Percentiles rank a stretch among this genome's conserved stretches.
Evolutionary conservation across 2,329 filamentous ascomycete species (phyloP).

Genomic region (Sphaceloma murrayae): DNA sequence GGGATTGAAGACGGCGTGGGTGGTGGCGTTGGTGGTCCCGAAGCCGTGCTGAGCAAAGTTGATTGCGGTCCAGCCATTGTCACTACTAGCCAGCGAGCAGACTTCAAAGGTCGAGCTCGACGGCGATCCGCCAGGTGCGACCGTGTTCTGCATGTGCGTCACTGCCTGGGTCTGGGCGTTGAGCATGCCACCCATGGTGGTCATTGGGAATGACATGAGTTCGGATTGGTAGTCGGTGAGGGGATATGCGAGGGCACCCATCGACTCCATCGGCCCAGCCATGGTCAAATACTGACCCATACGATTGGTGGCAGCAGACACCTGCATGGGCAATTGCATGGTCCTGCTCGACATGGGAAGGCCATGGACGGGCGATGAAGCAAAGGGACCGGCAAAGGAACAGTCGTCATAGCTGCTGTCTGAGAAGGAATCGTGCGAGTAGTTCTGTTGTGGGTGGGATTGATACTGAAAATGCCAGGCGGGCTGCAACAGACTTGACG

Average conservation of each 20-base stretch:
- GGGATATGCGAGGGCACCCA: slow-evolving; percentile 35
- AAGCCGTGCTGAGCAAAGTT: slow-evolving; percentile 44
- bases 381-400: slow-evolving; percentile 34
- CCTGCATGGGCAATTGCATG: slow-evolving; percentile 27
- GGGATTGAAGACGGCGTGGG: slow-evolving; percentile 76
- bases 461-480: slow-evolving; percentile 37
- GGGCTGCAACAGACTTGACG: slow-evolving; percentile 26
- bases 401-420: slow-evolving; percentile 30
- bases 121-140: slow-evolving; percentile 52
- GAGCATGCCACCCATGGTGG: slow-evolving; percentile 38
- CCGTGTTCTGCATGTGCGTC: slow-evolving; percentile 25
- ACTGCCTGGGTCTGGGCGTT: slow-evolving; percentile 34
- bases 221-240: slow-evolving; percentile 64
- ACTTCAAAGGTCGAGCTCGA: slow-evolving; percentile 78
- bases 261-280: slow-evolving; percentile 36
- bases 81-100: slow-evolving; percentile 72
- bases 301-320: slow-evolving; percentile 34
- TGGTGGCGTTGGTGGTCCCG: slow-evolving; percentile 21
- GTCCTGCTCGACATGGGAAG: slow-evolving; percentile 34
- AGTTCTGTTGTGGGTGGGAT: slow-evolving; percentile 24
- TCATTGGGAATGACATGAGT: slow-evolving; percentile 42
- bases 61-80: slow-evolving; percentile 78
- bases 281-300: slow-evolving; percentile 33
- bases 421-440: slow-evolving; percentile 28
- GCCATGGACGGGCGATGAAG: slow-evolving; percentile 40